Conservation (phyloP, 2,329 filamentous ascomycete genomes). For the Blastomyces gilchristii region DNA sequence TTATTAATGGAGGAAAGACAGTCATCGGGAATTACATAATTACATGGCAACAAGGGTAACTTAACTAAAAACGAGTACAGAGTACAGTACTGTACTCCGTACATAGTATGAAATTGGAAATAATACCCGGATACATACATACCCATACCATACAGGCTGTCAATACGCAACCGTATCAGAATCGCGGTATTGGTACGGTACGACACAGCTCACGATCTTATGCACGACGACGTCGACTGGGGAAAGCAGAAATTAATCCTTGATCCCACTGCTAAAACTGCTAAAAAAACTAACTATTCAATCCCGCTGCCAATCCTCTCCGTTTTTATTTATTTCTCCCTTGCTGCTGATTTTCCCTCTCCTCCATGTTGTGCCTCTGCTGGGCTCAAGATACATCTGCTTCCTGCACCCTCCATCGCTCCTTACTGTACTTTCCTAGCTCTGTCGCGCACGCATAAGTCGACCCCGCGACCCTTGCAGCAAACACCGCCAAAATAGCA, state of each 20-base stretch:
- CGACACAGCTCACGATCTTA: neutral
- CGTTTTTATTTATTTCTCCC: neutral
- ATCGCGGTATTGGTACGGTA: slow-evolving; percentile 1
- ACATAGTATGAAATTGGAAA: neutral
- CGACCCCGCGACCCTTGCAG: slow-evolving; percentile 5
- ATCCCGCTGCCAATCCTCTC: neutral
- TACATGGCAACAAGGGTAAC: too few relatives aligned
- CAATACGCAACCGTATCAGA: slow-evolving; percentile 2
- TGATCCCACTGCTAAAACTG: neutral
- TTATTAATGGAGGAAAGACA: neutral
- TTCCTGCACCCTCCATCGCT: slow-evolving; percentile 7
- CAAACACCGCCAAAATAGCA: neutral
- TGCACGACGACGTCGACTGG: slow-evolving; percentile 5
- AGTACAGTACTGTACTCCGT: too few relatives aligned
- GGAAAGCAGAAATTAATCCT: neutral
- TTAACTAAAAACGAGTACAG: neutral
- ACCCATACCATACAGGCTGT: neutral
- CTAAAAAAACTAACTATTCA: neutral
- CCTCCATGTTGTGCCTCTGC: slow-evolving; percentile 9
- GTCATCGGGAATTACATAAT: too few relatives aligned
- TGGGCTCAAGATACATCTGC: slow-evolving; percentile 12
- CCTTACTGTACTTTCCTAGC: slow-evolving; percentile 7
- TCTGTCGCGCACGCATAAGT: neutral
- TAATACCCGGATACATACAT: neutral
- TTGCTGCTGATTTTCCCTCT: slow-evolving; percentile 1